Evolutionary conservation across 345 rosid species (phyloP).

Genomic region (Murraya koenigii): DNA sequence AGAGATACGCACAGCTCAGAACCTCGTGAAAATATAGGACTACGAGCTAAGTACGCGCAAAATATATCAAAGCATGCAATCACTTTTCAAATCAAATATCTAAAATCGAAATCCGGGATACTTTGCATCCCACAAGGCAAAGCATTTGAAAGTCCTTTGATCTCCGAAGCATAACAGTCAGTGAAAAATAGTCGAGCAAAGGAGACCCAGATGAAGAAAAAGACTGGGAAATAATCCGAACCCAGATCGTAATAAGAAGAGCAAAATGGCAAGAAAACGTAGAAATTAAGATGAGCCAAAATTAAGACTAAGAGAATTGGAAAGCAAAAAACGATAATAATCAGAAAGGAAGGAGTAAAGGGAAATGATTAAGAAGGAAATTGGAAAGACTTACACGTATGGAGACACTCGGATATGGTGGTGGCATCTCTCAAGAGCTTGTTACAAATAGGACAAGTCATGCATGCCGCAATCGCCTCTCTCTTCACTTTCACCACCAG

Average conservation of each 20-base stretch:
- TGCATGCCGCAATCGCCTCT: slow-evolving; percentile 65
- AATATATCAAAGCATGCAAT: not conserved
- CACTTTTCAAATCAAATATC: not conserved
- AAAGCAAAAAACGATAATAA: not conserved
- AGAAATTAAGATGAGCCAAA: not conserved
- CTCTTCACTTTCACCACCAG: slow-evolving; percentile 65
- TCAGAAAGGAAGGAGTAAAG: slow-evolving; percentile 16
- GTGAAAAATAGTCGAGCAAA: slow-evolving; percentile 17
- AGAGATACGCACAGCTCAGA: not conserved
- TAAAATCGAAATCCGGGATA: not conserved
- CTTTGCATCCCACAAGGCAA: not conserved
- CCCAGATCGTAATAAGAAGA: slow-evolving; percentile 24
- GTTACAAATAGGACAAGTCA: slow-evolving; percentile 81
- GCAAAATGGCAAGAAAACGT: slow-evolving; percentile 11
- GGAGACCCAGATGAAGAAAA: slow-evolving; percentile 20
- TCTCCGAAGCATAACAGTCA: not conserved
- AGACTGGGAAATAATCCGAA: slow-evolving; percentile 11
- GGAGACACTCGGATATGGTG: slow-evolving; percentile 91
- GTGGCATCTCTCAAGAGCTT: slow-evolving; percentile 82
- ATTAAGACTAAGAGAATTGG: slow-evolving; percentile 12
- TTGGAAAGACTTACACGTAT: slow-evolving; percentile 69
- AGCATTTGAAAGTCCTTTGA: not conserved
- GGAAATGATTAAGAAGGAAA: not conserved
- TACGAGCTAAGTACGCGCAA: not conserved
- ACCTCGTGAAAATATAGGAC: not conserved